Evolutionary conservation across 345 rosid genomes (phyloP).

Genomic region (Corchorus olitorius): DNA sequence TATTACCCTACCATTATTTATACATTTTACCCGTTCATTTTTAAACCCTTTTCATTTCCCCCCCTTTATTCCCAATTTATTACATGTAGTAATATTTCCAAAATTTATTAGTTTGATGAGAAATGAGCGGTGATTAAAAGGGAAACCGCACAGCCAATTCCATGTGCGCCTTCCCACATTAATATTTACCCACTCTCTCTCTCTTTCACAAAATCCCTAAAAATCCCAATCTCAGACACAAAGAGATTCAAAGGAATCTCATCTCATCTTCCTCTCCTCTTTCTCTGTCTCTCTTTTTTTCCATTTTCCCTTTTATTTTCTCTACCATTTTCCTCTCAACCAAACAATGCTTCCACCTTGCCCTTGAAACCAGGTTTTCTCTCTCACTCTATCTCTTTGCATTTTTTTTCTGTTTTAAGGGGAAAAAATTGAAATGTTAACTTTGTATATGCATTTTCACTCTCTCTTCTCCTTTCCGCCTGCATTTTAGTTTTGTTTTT

Average conservation of each 20-base stretch:
- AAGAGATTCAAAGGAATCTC: slow-evolving; percentile 28
- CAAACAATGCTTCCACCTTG: slow-evolving; percentile 34
- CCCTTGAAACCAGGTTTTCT: slow-evolving; percentile 15
- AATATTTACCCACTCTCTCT: slow-evolving; percentile 17
- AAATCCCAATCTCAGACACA: slow-evolving; percentile 22
- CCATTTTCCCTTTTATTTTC: neutral
- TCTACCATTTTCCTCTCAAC: slow-evolving; percentile 18
- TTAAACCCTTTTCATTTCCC: neutral
- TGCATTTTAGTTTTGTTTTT: slow-evolving; percentile 11
- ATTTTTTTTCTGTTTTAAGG: neutral
- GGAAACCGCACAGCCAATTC: slow-evolving; percentile 20
- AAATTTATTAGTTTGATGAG: neutral
- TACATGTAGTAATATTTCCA: too few species aligned
- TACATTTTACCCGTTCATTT: neutral
- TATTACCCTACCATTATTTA: too few species aligned
- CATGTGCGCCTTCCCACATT: slow-evolving; percentile 29
- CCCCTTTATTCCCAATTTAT: too few species aligned
- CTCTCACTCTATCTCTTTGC: slow-evolving; percentile 11
- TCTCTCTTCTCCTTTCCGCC: neutral
- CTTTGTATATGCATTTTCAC: slow-evolving; percentile 14
- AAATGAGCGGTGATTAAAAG: slow-evolving; percentile 28
- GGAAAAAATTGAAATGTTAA: neutral
- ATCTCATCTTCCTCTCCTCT: slow-evolving; percentile 11
- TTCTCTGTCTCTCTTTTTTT: slow-evolving; percentile 2
- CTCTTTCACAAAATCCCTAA: slow-evolving; percentile 40